A percentile compares a stretch with the other conserved stretches of the same genome.
Conservation (phyloP, 495 filamentous ascomycete genomes). For the Bombardia bombarda region DNA sequence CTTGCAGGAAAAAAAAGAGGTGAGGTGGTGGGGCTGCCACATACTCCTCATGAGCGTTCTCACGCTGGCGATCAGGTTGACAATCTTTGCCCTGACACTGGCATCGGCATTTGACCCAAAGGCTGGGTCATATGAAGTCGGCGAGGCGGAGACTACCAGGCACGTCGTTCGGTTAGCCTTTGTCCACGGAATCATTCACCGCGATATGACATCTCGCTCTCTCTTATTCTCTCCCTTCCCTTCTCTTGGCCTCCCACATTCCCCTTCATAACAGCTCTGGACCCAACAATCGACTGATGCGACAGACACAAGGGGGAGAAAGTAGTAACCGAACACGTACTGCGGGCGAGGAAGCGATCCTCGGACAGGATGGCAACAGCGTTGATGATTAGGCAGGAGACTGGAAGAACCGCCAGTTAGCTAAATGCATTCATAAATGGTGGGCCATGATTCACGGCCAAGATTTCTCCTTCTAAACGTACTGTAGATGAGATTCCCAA, state of each 20-base stretch:
- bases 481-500: constrained; percentile 72
- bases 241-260: no score
- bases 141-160: constrained; percentile 89
- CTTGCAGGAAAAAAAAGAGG: no score
- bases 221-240: no score
- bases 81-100: constrained; percentile 78
- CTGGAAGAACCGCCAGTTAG: constrained; percentile 29
- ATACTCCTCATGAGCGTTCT: constrained; percentile 91
- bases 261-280: neutral
- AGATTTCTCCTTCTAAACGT: no score
- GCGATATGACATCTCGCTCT: no score
- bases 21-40: constrained; percentile 27
- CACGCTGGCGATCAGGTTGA: constrained; percentile 86
- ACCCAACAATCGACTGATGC: neutral
- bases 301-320: neutral
- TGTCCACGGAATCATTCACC: neutral
- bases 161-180: no score
- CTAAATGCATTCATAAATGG: no score
- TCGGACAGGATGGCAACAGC: constrained; percentile 92
- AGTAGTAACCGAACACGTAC: constrained; percentile 42
- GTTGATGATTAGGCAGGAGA: constrained; percentile 80
- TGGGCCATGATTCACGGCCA: no score
- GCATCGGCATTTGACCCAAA: constrained; percentile 66
- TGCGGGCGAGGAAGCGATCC: constrained; percentile 93
- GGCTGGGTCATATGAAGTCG: constrained; percentile 52